Conservation (phyloP, 2,329 filamentous ascomycete genomes). For the Aplosporella prunicola region DNA sequence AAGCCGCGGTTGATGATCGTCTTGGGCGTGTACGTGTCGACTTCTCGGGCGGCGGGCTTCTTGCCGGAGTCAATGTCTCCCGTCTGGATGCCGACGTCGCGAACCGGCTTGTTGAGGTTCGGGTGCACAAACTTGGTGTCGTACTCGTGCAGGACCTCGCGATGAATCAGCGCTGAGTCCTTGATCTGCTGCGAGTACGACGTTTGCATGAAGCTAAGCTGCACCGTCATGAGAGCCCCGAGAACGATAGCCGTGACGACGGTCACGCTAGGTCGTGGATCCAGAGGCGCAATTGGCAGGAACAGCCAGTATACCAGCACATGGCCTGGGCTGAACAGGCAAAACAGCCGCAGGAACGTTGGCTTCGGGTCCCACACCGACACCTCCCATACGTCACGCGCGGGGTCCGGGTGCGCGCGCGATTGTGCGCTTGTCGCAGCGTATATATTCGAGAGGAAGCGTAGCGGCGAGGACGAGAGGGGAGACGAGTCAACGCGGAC, state of each 20-base stretch:
- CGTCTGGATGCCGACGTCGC: conserved; percentile 72
- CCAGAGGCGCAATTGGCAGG: conserved; percentile 65
- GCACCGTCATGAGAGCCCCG: conserved; percentile 62
- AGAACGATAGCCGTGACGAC: conserved; percentile 75
- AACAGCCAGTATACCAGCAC: conserved; percentile 85
- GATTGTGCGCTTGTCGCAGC: conserved; percentile 61
- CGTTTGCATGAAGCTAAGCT: conserved; percentile 64
- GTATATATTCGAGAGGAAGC: conserved; percentile 60
- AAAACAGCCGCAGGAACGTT: conserved; percentile 71
- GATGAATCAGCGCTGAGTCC: conserved; percentile 75
- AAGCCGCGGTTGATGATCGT: conserved; percentile 65
- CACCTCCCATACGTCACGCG: conserved; percentile 88
- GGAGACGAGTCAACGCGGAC: conserved; percentile 84
- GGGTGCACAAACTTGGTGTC: conserved; percentile 94
- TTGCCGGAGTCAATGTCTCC: conserved; percentile 26
- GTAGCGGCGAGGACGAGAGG: conserved; percentile 65
- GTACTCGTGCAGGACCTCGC: conserved; percentile 90
- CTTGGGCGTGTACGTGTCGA: conserved; percentile 54
- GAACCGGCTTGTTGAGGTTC: conserved; percentile 68
- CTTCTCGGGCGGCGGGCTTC: conserved; percentile 32
- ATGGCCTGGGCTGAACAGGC: conserved; percentile 87
- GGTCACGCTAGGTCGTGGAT: conserved; percentile 75
- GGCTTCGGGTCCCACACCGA: conserved; percentile 89
- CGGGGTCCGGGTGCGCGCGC: conserved; percentile 71
- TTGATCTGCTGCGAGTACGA: conserved; percentile 77